Conservation (phyloP, 116 monocot genomes). For the Zostera marina region DNA sequence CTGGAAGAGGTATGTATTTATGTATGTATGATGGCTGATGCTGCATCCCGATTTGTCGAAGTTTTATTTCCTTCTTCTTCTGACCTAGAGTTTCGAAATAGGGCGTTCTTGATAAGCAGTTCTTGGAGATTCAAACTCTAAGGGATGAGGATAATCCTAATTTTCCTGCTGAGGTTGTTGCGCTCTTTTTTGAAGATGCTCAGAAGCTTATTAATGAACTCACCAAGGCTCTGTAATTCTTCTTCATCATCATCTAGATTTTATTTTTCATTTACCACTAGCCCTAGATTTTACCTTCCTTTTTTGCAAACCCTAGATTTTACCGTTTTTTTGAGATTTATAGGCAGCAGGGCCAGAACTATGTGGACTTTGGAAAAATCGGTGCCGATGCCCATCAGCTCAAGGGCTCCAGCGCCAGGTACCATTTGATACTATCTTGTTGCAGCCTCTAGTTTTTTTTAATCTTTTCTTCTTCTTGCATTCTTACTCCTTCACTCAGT, state of each 20-base stretch:
- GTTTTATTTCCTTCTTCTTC: too few relatives aligned
- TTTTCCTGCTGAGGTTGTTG: constrained; percentile 30
- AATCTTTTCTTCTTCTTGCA: too few relatives aligned
- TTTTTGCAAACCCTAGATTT: too few relatives aligned
- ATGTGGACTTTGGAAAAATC: constrained; percentile 18
- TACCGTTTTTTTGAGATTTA: not conserved
- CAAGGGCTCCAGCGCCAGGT: constrained; percentile 32
- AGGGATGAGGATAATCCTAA: constrained; percentile 34
- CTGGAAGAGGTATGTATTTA: not conserved
- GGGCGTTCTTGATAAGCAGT: constrained; percentile 38
- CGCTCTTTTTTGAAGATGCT: constrained; percentile 34
- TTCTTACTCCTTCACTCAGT: too few relatives aligned
- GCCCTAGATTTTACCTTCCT: too few relatives aligned
- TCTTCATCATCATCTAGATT: not conserved
- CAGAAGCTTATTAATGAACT: constrained; percentile 26
- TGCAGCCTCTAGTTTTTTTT: not conserved
- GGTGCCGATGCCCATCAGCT: constrained; percentile 25
- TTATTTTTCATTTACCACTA: not conserved
- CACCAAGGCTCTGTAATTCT: constrained; percentile 22
- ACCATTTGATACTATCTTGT: not conserved
- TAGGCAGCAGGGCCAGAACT: not conserved
- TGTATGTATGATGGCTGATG: too few relatives aligned
- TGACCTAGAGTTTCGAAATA: constrained; percentile 1
- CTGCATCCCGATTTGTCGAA: not conserved
- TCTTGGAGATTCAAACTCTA: constrained; percentile 29